Evolutionary conservation across 1,284 basidiomycete genomes (phyloP).

Genomic region (Inonotus obliquus): DNA sequence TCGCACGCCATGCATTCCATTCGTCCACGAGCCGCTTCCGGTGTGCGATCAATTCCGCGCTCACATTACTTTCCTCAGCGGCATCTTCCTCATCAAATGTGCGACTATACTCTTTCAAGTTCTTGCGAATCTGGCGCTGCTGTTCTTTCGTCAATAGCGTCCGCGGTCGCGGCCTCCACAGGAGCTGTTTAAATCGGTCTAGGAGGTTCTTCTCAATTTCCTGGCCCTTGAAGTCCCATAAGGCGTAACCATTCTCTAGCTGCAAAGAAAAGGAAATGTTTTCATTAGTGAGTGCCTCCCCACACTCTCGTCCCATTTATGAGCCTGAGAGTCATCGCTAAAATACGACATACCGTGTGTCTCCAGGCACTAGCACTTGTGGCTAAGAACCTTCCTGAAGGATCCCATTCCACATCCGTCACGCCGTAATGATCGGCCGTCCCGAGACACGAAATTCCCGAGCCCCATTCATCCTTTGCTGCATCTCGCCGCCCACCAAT

Average conservation of each 20-base stretch:
- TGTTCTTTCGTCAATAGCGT: slow-evolving; percentile 87
- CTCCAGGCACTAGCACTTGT: slow-evolving; percentile 96
- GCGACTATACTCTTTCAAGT: slow-evolving; percentile 89
- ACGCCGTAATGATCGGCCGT: slow-evolving; percentile 97
- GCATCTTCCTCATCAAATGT: slow-evolving; percentile 97
- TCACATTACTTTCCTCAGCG: slow-evolving; percentile 90
- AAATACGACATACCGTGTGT: slow-evolving; percentile 64
- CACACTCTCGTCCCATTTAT: slow-evolving; percentile 4
- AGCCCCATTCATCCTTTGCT: slow-evolving; percentile 77
- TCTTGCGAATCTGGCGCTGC: slow-evolving; percentile 85
- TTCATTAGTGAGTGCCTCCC: neutral
- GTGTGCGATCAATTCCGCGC: slow-evolving; percentile 88
- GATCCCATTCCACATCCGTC: slow-evolving; percentile 99
- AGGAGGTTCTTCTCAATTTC: slow-evolving; percentile 86
- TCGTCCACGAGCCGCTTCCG: slow-evolving; percentile 93
- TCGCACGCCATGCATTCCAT: slow-evolving; percentile 93
- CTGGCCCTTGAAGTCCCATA: slow-evolving; percentile 98
- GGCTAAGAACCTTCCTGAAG: slow-evolving; percentile 89
- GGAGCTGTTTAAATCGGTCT: slow-evolving; percentile 98
- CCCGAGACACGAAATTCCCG: slow-evolving; percentile 82
- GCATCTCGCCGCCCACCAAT: slow-evolving; percentile 51
- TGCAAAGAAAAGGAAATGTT: slow-evolving; percentile 29
- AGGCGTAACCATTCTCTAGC: slow-evolving; percentile 95
- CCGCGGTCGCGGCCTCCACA: slow-evolving; percentile 94
- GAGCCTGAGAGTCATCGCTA: slow-evolving; percentile 5